Percentiles rank a stretch among this genome's conserved stretches.
phyloP scores from a whole-genome alignment of 768 basidiomycete genomes.

The Harrya chromipes region DNA sequence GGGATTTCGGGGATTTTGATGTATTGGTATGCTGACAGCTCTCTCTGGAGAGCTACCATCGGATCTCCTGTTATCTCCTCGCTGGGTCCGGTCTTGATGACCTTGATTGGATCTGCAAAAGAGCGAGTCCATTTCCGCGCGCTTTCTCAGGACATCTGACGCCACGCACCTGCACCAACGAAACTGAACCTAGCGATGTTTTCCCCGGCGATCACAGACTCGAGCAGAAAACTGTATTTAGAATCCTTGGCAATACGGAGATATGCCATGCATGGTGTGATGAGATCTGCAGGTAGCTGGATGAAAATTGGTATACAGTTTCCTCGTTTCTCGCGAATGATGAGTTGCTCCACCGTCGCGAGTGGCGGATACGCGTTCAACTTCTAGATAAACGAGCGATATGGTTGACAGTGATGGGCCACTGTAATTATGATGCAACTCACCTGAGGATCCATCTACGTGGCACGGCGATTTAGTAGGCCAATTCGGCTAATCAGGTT shows the following conservation, averaged over 20 bases:
- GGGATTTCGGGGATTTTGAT: constrained; percentile 88
- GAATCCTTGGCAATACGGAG: constrained; percentile 89
- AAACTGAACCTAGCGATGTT: constrained; percentile 93
- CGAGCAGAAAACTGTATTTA: constrained; percentile 91
- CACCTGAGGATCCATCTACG: constrained; percentile 51
- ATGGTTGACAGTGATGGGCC: constrained; percentile 47
- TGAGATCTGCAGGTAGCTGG: constrained; percentile 90
- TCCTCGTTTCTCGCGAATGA: constrained; percentile 77
- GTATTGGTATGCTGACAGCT: constrained; percentile 83
- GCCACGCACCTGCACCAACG: constrained; percentile 81
- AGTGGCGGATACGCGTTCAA: constrained; percentile 69
- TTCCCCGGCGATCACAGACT: constrained; percentile 89
- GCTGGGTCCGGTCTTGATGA: constrained; percentile 82
- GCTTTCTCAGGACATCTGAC: background rate
- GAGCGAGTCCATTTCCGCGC: background rate
- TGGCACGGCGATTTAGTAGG: background rate
- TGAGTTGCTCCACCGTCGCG: constrained; percentile 69
- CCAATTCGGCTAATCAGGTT: too few relatives aligned
- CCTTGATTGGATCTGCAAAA: constrained; percentile 82
- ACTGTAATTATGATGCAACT: constrained; percentile 6
- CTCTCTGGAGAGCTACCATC: constrained; percentile 76
- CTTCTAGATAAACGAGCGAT: constrained; percentile 55
- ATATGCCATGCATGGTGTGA: constrained; percentile 97
- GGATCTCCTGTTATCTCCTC: constrained; percentile 88
- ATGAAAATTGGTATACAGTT: constrained; percentile 94